These are phyloP conservation scores for Cicer yamashitae DNA, from an alignment of 306 rosid genomes.

Conservation along the genomic window DNA sequence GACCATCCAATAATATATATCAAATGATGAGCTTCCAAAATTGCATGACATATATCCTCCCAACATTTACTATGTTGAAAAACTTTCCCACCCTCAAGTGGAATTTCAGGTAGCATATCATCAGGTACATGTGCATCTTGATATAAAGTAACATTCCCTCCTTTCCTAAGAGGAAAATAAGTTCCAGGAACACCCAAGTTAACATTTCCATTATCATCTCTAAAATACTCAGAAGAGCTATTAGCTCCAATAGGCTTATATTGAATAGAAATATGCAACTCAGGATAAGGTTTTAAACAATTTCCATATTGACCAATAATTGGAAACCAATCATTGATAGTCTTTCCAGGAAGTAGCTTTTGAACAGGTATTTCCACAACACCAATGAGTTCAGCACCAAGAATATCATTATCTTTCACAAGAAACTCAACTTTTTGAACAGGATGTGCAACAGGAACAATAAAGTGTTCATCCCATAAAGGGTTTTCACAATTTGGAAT, in stretches of 20 bases:
- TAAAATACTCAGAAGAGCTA: slow-evolving; percentile 31
- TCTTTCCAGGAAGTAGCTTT: slow-evolving; percentile 51
- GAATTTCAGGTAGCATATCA: slow-evolving; percentile 61
- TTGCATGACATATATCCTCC: slow-evolving; percentile 81
- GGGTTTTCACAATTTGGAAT: slow-evolving; percentile 69
- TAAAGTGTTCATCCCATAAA: slow-evolving; percentile 69
- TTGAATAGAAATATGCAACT: slow-evolving; percentile 65
- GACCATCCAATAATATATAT: slow-evolving; percentile 78
- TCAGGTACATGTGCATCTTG: slow-evolving; percentile 78
- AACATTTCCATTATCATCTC: slow-evolving; percentile 29
- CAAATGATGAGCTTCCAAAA: slow-evolving; percentile 73
- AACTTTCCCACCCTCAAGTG: slow-evolving; percentile 56
- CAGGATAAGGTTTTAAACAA: slow-evolving; percentile 64
- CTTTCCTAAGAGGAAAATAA: slow-evolving; percentile 71
- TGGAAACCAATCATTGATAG: slow-evolving; percentile 70
- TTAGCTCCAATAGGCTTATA: slow-evolving; percentile 49
- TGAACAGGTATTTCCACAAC: slow-evolving; percentile 62
- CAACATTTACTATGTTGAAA: slow-evolving; percentile 61
- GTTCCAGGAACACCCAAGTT: slow-evolving; percentile 60
- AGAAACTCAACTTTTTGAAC: slow-evolving; percentile 58
- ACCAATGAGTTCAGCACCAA: slow-evolving; percentile 78
- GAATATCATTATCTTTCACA: slow-evolving; percentile 75
- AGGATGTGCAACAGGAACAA: slow-evolving; percentile 76
- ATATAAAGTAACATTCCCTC: slow-evolving; percentile 69
- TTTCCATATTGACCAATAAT: slow-evolving; percentile 54